These are phyloP conservation scores for Coniella vitis DNA, from an alignment of 2,329 filamentous ascomycete species.

Conservation along the genomic window DNA sequence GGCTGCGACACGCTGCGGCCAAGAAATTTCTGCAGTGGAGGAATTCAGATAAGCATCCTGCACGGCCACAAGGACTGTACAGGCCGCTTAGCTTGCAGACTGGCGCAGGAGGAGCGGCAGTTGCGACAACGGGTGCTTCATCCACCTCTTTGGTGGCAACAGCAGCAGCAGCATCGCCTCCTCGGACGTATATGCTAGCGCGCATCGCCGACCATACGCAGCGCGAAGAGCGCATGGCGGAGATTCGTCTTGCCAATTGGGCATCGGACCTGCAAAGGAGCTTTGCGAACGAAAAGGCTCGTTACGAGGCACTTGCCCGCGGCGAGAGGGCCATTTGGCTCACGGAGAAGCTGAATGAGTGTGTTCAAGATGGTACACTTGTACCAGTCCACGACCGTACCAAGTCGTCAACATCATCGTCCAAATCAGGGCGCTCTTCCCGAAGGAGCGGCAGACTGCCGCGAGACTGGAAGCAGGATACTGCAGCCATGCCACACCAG, in stretches of 20 bases:
- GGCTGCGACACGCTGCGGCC: conserved; percentile 75
- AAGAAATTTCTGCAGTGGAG: conserved; percentile 75
- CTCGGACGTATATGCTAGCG: conserved; percentile 50
- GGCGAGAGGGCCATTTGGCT: conserved; percentile 64
- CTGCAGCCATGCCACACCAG: conserved; percentile 35
- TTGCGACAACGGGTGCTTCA: conserved; percentile 1
- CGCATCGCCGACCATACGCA: conserved; percentile 42
- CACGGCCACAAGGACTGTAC: conserved; percentile 29
- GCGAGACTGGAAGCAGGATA: not conserved
- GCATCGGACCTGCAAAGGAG: conserved; percentile 73
- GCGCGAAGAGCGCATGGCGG: conserved; percentile 28
- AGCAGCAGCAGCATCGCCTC: conserved; percentile 19
- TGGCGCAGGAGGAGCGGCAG: not conserved
- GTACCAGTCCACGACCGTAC: conserved; percentile 34
- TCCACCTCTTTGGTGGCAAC: conserved; percentile 6
- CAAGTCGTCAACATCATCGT: not conserved
- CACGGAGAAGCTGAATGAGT: conserved; percentile 58
- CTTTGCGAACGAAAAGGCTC: conserved; percentile 63
- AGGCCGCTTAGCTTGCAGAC: conserved; percentile 24
- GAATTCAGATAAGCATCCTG: conserved; percentile 23
- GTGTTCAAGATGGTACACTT: conserved; percentile 57
- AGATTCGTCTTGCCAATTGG: conserved; percentile 72
- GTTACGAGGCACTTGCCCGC: conserved; percentile 56
- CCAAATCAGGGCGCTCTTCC: not conserved
- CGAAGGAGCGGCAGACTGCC: not conserved